Evolutionary conservation across 169 alveolate species (phyloP).

Genomic region (Cryptosporidium baileyi): DNA sequence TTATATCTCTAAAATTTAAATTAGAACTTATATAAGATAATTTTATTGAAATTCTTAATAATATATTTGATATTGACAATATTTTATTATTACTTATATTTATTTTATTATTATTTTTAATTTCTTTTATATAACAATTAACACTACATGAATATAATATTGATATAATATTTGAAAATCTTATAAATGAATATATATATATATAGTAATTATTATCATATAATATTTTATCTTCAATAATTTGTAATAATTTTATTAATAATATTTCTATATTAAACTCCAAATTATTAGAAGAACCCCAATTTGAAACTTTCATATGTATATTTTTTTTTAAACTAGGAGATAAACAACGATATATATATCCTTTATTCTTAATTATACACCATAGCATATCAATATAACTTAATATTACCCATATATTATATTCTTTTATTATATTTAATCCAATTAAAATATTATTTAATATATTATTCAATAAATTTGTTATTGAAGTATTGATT

Average conservation of each 20-base stretch:
- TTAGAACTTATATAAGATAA: not conserved
- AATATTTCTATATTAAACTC: slow-evolving; percentile 2
- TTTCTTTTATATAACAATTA: slow-evolving; percentile 1
- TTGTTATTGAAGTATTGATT: not conserved
- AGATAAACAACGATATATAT: slow-evolving; percentile 17
- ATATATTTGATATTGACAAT: not conserved
- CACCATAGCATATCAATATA: slow-evolving; percentile 28
- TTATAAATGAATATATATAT: slow-evolving; percentile 5
- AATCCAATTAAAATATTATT: not conserved
- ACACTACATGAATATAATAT: slow-evolving; percentile 41
- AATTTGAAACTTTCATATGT: not conserved
- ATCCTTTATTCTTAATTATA: slow-evolving; percentile 19
- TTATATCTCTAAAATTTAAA: not conserved
- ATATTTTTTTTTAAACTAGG: slow-evolving; percentile 21
- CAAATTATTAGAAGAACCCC: slow-evolving; percentile 28
- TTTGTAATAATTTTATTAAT: not conserved
- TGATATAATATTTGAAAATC: slow-evolving; percentile 34
- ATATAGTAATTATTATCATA: not conserved
- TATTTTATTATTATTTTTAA: not conserved
- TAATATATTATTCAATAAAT: not conserved
- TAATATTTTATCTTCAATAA: not conserved
- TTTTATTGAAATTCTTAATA: not conserved
- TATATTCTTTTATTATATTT: not conserved
- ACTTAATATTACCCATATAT: slow-evolving; percentile 5
- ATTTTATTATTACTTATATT: not conserved